Conservation (phyloP, 108 stramenopile species). For the Nitzschia sp. region DNA sequence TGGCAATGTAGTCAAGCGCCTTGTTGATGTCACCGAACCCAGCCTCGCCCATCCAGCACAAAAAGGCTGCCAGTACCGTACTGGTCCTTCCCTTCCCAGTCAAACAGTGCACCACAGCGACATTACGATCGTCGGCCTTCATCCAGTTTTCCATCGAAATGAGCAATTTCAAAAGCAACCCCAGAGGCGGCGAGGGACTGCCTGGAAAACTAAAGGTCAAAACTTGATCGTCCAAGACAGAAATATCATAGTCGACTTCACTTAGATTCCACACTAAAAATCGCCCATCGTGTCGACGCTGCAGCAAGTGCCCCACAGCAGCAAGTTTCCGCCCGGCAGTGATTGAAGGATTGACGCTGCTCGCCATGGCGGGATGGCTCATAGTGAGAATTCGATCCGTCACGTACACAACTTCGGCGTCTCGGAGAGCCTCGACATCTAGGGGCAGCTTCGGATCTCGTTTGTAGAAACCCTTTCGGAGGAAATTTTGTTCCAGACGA, state of each 20-base stretch:
- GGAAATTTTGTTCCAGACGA: constrained; percentile 29
- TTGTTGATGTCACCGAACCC: constrained; percentile 73
- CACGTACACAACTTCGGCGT: constrained; percentile 84
- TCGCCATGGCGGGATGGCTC: constrained; percentile 74
- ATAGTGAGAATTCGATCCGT: constrained; percentile 83
- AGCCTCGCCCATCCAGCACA: constrained; percentile 95
- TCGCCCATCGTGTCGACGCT: constrained; percentile 66
- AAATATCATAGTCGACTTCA: constrained; percentile 91
- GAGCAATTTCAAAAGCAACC: constrained; percentile 88
- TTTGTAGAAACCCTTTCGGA: constrained; percentile 25
- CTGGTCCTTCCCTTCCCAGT: constrained; percentile 92
- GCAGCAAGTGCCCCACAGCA: constrained; percentile 74
- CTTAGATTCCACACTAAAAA: constrained; percentile 97
- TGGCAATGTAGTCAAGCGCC: constrained; percentile 88
- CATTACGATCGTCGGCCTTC: constrained; percentile 86
- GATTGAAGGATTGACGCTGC: constrained; percentile 53
- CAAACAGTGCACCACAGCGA: constrained; percentile 95
- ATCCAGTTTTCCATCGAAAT: constrained; percentile 93
- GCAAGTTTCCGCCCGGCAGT: constrained; percentile 73
- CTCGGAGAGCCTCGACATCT: constrained; percentile 69
- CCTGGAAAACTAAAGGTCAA: constrained; percentile 93
- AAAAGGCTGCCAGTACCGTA: constrained; percentile 88
- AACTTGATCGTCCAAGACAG: constrained; percentile 86
- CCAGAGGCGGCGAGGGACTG: constrained; percentile 92
- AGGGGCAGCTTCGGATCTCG: constrained; percentile 62